Percentiles rank a stretch among this genome's conserved stretches.
phyloP scores from a whole-genome alignment of 179 eudicot genomes.

The Silene noctiflora region DNA sequence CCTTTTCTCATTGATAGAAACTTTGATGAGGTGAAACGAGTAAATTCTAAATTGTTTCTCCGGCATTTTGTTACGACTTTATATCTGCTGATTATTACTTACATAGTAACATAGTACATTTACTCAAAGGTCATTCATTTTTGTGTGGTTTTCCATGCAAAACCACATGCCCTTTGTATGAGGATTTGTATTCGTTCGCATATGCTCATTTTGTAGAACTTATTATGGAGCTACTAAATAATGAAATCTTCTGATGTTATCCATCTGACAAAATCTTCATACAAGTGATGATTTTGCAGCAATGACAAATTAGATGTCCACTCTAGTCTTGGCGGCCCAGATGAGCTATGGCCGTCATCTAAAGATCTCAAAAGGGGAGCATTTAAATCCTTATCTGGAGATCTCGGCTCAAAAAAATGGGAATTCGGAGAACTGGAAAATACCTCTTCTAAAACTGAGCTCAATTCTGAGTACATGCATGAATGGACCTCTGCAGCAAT shows the following conservation, averaged over 20 bases:
- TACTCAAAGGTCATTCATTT: neutral
- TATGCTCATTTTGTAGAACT: neutral
- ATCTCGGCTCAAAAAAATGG: conserved; percentile 42
- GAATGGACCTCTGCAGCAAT: conserved; percentile 31
- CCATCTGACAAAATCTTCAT: conserved; percentile 59
- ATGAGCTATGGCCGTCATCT: conserved; percentile 65
- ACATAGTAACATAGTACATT: neutral
- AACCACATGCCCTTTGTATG: neutral
- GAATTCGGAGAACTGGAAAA: conserved; percentile 35
- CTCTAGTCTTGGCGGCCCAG: conserved; percentile 46
- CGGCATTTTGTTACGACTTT: neutral
- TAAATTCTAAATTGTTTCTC: neutral
- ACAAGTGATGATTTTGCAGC: conserved; percentile 79
- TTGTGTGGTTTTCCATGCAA: neutral
- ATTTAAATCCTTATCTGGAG: conserved; percentile 40
- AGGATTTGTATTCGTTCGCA: neutral
- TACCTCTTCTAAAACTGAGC: conserved; percentile 32
- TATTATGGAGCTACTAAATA: conserved; percentile 13
- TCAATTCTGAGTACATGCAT: conserved; percentile 36
- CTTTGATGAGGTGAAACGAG: neutral
- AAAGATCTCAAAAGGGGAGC: conserved; percentile 44
- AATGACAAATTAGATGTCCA: conserved; percentile 57
- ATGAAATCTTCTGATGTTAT: conserved; percentile 25
- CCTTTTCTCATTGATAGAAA: neutral
- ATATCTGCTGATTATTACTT: neutral